These are phyloP conservation scores for Aspergillus ostianus DNA, from an alignment of 495 filamentous ascomycete species.

Conservation along the genomic window DNA sequence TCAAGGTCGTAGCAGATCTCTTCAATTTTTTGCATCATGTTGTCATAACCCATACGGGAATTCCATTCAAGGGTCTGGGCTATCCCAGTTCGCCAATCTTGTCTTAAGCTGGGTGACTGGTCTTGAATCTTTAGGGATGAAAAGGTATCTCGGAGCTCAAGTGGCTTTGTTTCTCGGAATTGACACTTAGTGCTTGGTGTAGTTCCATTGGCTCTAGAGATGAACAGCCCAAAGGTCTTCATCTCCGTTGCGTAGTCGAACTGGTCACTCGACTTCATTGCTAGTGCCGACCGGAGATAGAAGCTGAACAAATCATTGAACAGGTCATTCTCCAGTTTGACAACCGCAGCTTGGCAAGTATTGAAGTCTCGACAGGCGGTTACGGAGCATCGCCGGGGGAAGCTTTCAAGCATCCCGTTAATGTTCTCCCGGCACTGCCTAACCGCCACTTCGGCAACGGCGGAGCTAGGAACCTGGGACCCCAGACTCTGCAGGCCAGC, in stretches of 20 bases:
- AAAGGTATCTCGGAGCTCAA: constrained; percentile 13
- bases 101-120: constrained; percentile 17
- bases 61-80: constrained; percentile 33
- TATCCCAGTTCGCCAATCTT: constrained; percentile 47
- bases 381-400: constrained; percentile 20
- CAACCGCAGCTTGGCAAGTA: constrained; percentile 24
- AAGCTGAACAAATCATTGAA: constrained; percentile 29
- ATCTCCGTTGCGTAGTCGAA: not conserved
- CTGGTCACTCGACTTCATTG: constrained; percentile 10
- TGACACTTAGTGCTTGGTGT: constrained; percentile 16
- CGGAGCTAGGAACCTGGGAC: constrained; percentile 8
- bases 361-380: constrained; percentile 21
- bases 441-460: constrained; percentile 12
- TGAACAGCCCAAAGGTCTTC: constrained; percentile 15
- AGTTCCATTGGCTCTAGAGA: constrained; percentile 14
- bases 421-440: constrained; percentile 20
- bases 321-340: constrained; percentile 29
- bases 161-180: constrained; percentile 18
- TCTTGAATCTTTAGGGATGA: constrained; percentile 14
- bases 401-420: constrained; percentile 19
- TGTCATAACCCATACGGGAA: constrained; percentile 35
- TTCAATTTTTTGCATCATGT: constrained; percentile 46
- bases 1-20: constrained; percentile 56
- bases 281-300: constrained; percentile 24
- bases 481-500: constrained; percentile 21